These are phyloP conservation scores for Nakazawaea peltata DNA, from an alignment of 805 yeast genomes.

Conservation along the genomic window DNA sequence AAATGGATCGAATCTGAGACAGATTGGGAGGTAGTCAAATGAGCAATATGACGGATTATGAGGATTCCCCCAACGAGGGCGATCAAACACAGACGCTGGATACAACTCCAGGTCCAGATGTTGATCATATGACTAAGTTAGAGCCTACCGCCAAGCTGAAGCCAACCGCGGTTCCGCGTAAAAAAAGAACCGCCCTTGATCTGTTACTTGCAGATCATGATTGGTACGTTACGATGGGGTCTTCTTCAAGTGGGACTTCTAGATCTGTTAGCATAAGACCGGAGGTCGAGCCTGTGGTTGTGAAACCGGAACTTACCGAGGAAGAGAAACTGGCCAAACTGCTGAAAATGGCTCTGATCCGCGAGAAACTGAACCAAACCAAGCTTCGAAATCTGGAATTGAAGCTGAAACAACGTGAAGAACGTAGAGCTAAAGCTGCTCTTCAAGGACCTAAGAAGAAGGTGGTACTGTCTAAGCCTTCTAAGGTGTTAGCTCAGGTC, in stretches of 20 bases:
- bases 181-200: constrained; percentile 8
- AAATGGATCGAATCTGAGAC: too few relatives aligned
- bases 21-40: too few relatives aligned
- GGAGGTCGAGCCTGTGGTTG: not conserved
- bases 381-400: constrained; percentile 1
- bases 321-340: not conserved
- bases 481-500: not conserved
- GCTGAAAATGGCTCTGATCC: not conserved
- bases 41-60: not conserved
- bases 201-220: constrained; percentile 17
- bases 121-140: not conserved
- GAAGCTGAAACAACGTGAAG: not conserved
- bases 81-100: too few relatives aligned
- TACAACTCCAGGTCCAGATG: not conserved
- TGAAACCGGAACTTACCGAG: constrained; percentile 1
- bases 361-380: not conserved
- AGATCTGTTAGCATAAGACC: not conserved
- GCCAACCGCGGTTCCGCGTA: not conserved
- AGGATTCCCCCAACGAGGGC: too few relatives aligned
- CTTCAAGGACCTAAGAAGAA: too few relatives aligned
- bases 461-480: too few relatives aligned
- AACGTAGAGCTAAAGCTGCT: constrained; percentile 1
- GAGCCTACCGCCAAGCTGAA: not conserved
- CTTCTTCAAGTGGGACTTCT: constrained; percentile 12
- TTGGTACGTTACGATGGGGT: constrained; percentile 18